Percentiles rank a stretch among this genome's conserved stretches.
phyloP scores from a whole-genome alignment of 192 early-diverging fungal genomes.

The Cladochytrium replicatum region DNA sequence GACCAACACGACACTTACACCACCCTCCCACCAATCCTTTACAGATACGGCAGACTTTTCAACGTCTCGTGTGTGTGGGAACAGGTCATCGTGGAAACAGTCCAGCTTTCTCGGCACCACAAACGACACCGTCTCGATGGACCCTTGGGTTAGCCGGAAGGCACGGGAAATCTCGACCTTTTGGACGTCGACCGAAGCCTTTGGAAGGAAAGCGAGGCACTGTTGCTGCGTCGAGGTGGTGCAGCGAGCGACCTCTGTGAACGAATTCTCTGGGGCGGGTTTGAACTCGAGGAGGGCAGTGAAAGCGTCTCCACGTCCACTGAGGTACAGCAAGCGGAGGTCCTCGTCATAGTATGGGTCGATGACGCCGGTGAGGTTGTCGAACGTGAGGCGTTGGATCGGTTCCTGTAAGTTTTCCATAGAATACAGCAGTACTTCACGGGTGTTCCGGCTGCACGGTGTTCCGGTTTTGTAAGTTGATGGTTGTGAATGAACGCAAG shows the following conservation, averaged over 20 bases:
- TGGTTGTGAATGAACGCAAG: constrained; percentile 29
- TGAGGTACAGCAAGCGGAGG: constrained; percentile 53
- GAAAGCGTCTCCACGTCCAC: constrained; percentile 31
- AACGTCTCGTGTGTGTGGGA: constrained; percentile 51
- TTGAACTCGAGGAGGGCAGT: neutral
- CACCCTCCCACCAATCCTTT: constrained; percentile 43
- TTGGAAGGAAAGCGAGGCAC: constrained; percentile 64
- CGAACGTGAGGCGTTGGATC: constrained; percentile 26
- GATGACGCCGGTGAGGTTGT: constrained; percentile 67
- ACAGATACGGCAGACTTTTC: constrained; percentile 38
- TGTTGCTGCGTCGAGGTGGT: constrained; percentile 48
- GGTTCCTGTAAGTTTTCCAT: constrained; percentile 12
- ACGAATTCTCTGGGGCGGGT: too few species aligned
- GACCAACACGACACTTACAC: too few species aligned
- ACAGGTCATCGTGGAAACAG: constrained; percentile 87
- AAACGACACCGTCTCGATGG: constrained; percentile 63
- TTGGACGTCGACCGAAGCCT: constrained; percentile 49
- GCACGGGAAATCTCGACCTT: constrained; percentile 60
- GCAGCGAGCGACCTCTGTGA: too few species aligned
- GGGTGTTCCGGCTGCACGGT: too few species aligned
- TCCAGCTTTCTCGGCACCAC: constrained; percentile 73
- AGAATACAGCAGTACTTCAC: constrained; percentile 51
- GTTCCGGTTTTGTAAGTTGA: too few species aligned
- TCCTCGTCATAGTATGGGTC: constrained; percentile 61
- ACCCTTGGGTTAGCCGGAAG: constrained; percentile 56